Percentiles rank a stretch among this genome's conserved stretches.
These are phyloP conservation scores for Metarhizium album DNA, from an alignment of 2,329 filamentous ascomycete genomes.

Conservation along the genomic window DNA sequence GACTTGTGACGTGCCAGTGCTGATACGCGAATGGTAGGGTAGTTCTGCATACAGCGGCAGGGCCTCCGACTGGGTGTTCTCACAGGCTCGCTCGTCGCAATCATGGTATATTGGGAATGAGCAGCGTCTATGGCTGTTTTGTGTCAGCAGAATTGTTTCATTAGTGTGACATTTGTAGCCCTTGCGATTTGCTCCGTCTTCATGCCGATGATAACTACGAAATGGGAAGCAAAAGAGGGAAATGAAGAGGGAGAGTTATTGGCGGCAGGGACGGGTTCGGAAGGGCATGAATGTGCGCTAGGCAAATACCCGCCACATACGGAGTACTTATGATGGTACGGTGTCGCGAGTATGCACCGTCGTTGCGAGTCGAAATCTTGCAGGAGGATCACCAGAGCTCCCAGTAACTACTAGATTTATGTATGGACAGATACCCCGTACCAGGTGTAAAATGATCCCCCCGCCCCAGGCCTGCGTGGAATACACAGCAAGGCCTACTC, in stretches of 20 bases:
- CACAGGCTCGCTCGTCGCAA: slow-evolving; percentile 28
- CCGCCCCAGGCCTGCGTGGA: too few species aligned
- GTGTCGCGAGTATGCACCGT: too few species aligned
- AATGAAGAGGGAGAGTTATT: slow-evolving; percentile 11
- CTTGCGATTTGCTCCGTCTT: slow-evolving; percentile 28
- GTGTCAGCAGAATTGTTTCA: slow-evolving; percentile 29
- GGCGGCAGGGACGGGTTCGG: slow-evolving; percentile 7
- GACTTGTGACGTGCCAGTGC: too few species aligned
- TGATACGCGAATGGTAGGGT: neutral
- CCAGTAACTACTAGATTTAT: too few species aligned
- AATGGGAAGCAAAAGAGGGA: slow-evolving; percentile 27
- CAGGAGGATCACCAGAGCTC: too few species aligned
- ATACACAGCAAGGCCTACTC: too few species aligned
- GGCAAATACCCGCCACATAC: too few species aligned
- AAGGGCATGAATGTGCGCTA: neutral
- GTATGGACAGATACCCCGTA: too few species aligned
- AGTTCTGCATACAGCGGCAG: slow-evolving; percentile 10
- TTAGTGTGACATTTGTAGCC: slow-evolving; percentile 29
- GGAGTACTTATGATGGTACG: too few species aligned
- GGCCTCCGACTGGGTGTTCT: slow-evolving; percentile 23
- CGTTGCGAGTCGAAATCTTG: too few species aligned
- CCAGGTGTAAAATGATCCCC: too few species aligned
- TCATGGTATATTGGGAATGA: slow-evolving; percentile 30
- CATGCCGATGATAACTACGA: slow-evolving; percentile 35
- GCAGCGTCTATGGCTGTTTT: slow-evolving; percentile 29